Conservation (phyloP, 495 filamentous ascomycete genomes). For the Parachaetomium inaequale region DNA sequence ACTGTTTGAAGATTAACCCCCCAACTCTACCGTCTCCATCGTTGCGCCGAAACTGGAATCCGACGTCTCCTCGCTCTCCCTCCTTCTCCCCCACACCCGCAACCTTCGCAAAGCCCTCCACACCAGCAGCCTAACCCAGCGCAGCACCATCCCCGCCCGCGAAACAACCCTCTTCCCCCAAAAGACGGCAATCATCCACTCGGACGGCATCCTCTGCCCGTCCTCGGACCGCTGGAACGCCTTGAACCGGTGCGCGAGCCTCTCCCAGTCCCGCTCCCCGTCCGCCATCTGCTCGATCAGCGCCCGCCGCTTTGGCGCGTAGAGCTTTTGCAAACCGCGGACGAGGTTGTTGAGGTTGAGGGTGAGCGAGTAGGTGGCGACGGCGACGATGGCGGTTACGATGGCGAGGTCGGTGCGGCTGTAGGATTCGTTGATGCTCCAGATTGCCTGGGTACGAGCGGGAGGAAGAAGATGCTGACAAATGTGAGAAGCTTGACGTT, state of each 20-base stretch:
- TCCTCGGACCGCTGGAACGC: not conserved
- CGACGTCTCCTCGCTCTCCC: too few species aligned
- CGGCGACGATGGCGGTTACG: constrained; percentile 6
- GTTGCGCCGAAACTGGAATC: too few species aligned
- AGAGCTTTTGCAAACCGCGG: not conserved
- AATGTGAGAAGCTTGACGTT: constrained; percentile 39
- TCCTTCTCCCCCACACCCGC: too few species aligned
- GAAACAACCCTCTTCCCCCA: not conserved
- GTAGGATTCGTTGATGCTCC: constrained; percentile 20
- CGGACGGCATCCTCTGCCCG: not conserved
- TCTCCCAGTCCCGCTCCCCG: not conserved
- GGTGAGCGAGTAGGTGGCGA: constrained; percentile 7
- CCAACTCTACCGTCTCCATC: too few species aligned
- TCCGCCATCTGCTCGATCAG: not conserved
- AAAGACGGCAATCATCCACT: not conserved
- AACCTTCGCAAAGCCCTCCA: too few species aligned
- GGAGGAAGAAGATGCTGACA: constrained; percentile 39
- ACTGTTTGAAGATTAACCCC: too few species aligned
- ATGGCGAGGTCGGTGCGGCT: not conserved
- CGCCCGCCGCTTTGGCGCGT: not conserved
- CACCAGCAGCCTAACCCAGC: too few species aligned
- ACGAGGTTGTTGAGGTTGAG: constrained; percentile 16
- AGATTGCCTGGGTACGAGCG: constrained; percentile 26
- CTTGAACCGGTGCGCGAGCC: not conserved
- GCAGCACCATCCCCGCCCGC: not conserved